Evolutionary conservation across 2,329 filamentous ascomycete genomes (phyloP).

Genomic region (Colletotrichum navitas): DNA sequence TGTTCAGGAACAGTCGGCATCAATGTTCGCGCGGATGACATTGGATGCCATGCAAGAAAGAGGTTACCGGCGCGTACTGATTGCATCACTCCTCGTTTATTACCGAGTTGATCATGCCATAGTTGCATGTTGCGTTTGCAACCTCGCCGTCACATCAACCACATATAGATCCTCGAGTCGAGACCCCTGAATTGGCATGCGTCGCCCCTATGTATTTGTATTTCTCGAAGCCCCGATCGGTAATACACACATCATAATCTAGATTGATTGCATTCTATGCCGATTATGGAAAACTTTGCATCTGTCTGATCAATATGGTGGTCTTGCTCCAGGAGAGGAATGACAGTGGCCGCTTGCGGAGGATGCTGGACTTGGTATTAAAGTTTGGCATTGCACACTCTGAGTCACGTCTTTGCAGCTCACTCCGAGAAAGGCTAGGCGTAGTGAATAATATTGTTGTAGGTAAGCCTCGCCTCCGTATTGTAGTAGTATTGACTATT

Average conservation of each 20-base stretch:
- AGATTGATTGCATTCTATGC: not conserved
- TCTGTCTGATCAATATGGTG: not conserved
- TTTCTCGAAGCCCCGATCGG: not conserved
- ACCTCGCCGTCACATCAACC: not conserved
- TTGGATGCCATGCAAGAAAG: not conserved
- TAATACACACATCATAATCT: not conserved
- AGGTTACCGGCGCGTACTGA: not conserved
- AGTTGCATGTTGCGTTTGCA: not conserved
- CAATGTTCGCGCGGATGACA: not conserved
- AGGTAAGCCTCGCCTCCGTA: slow-evolving; percentile 73
- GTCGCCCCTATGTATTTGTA: not conserved
- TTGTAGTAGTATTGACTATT: slow-evolving; percentile 72
- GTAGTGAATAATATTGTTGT: slow-evolving; percentile 68
- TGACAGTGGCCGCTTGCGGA: slow-evolving; percentile 1
- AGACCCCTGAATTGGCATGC: not conserved
- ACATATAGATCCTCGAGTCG: not conserved
- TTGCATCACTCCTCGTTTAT: not conserved
- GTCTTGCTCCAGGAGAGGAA: not conserved
- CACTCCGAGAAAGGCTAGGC: slow-evolving; percentile 70
- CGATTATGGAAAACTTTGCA: not conserved
- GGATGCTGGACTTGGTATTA: slow-evolving; percentile 13
- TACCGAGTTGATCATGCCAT: not conserved
- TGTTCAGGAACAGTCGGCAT: slow-evolving; percentile 25
- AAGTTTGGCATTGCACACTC: slow-evolving; percentile 61
- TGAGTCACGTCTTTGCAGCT: slow-evolving; percentile 74